Evolutionary conservation across 2,329 filamentous ascomycete species (phyloP), one percentile per base, ranked within the genome.

Genomic region (Fusarium aywerte): DNA sequence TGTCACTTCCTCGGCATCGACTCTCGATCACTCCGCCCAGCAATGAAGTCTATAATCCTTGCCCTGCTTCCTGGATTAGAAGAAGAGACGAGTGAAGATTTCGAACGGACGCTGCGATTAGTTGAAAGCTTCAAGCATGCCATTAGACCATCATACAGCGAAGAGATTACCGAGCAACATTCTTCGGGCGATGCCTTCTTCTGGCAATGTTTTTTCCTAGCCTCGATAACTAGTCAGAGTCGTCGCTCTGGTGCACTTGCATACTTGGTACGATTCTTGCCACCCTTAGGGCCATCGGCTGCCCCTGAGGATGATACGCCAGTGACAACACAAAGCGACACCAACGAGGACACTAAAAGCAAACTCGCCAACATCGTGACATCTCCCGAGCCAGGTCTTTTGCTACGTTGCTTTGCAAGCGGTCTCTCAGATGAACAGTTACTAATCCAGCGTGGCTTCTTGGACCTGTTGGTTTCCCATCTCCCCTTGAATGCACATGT

Each of bases 141-240:
- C 45, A 86, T 93, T 71, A 84, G 89, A 58, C 81, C 88, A 27
- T 71, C 79, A 10, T 79, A 80, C 25, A 84, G 84, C 62, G 80
- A 85, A 67, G 80, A 79, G 53, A 83, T 83, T 67, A 87, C 79
- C 31, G 78, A 76, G 55, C 83, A 79, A 35, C 87, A 86, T 77
- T 86, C 82, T 43, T 84, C 84, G 10, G 89, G 89, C 11, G 92
- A 94, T 68, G 92, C 92, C 67, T 97, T 96, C 77, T 99, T 98
- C 77, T 99, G 96, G 96, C 96, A 99, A 80, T 97, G 93, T 76
- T 91, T 99, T 75, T 98, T 99, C 74, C 82, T 99, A 18, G 93
- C 95, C 11, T 91, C 92, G 18, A 96, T 99, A 62, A 97, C 96
- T 1, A 95, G 94, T 73, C 87, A 92, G 39, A 93, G 90, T 62